Evolutionary conservation across 495 filamentous ascomycete species (phyloP), one percentile per base, ranked within the genome.

Genomic region (Lophium mytilinum): DNA sequence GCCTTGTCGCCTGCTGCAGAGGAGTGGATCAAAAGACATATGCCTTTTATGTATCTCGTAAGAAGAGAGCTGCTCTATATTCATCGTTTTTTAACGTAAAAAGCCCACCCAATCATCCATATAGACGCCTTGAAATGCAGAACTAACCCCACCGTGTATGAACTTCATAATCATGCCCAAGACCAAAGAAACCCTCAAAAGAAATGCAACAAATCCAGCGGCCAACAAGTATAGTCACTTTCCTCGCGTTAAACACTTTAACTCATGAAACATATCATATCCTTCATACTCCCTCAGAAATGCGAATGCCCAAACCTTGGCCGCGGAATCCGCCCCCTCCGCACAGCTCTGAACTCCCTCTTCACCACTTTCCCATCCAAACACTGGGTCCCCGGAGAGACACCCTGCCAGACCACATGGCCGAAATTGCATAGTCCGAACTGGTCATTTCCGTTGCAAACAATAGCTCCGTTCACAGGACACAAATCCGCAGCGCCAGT

Each of bases 341-440:
- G 19, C 14, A 15, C 41, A 15, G 14, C 15, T 17, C 41, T 9
- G 12, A 45, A 45, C 7, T 48, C 18, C 21, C 45, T 48, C 55
- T 49, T 57, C 18, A 56, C 42, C 43, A 62, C 61, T 34, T 55
- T 15, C 11, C 40, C 48, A 47, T 55, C 54, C 37, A 53, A 54
- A 53, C 62, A 67, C 9, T 33, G 46, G 7, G 62, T 65, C 4
- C 65, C 65, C 19, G 52, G 52, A 14, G 65, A 58, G 5, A 67
- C 62, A 37, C 33, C 11, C 48, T 64, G 55, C 54, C 62, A 67
- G 34, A 58, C 49, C 14, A 60, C 58, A 2, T 52, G 45, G 34
- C 64, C 57, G 34, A 53, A 42, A 36, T 67, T 45, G 56, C 63
- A 66, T 10, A 66, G 51, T n/a, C 63, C 60, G 36, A 66, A 66